These are phyloP conservation scores for Pseudogymnoascus sp. DNA, from an alignment of 2,329 filamentous ascomycete genomes.

Conservation along the genomic window DNA sequence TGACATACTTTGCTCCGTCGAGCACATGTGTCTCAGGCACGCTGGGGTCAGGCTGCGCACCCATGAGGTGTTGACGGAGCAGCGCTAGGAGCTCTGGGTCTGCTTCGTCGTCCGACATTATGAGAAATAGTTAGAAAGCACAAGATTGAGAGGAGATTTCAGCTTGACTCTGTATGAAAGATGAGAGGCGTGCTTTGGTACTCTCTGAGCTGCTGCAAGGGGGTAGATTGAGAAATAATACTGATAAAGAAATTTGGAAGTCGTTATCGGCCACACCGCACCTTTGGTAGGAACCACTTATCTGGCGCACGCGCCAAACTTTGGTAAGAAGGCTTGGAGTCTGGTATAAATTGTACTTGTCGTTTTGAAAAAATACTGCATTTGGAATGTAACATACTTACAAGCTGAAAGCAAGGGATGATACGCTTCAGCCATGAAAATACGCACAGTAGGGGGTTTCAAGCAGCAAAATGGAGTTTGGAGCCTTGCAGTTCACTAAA, in stretches of 20 bases:
- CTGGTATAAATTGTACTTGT: not conserved
- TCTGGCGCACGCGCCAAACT: constrained; percentile 1
- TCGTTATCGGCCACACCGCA: constrained; percentile 5
- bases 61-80: constrained; percentile 68
- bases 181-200: not conserved
- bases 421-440: not conserved
- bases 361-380: not conserved
- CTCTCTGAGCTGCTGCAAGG: not conserved
- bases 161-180: not conserved
- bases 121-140: constrained; percentile 16
- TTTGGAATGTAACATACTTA: not conserved
- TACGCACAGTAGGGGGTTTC: not conserved
- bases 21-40: constrained; percentile 75
- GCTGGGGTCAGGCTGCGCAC: constrained; percentile 42
- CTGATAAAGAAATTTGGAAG: constrained; percentile 7
- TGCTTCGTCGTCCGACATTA: constrained; percentile 85
- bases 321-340: not conserved
- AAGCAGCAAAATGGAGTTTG: not conserved
- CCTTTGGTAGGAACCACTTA: constrained; percentile 2
- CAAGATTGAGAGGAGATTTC: not conserved
- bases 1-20: constrained; percentile 74
- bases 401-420: not conserved
- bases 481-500: not conserved
- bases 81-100: constrained; percentile 83
- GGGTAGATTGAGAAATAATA: constrained; percentile 4